phyloP scores from a whole-genome alignment of 192 early-diverging fungal genomes.

The Coemansia sp. region DNA sequence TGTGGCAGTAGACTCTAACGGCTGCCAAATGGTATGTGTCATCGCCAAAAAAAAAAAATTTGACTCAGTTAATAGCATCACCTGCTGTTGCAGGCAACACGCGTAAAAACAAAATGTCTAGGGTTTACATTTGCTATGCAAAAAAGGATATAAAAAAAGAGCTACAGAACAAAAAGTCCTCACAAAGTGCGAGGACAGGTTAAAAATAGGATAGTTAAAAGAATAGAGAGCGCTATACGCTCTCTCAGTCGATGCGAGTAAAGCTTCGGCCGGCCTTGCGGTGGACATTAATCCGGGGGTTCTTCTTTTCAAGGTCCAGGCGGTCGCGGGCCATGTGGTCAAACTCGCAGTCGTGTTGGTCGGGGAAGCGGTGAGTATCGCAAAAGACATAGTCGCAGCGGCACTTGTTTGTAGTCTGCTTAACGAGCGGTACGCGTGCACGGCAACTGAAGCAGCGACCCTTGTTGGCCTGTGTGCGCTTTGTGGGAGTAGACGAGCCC shows the following conservation, averaged over 20 bases:
- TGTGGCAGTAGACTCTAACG: not conserved
- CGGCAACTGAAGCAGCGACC: slow-evolving; percentile 71
- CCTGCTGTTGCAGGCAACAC: no score
- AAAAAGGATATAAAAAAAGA: slow-evolving; percentile 6
- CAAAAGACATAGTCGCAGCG: slow-evolving; percentile 78
- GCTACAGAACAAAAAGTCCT: slow-evolving; percentile 5
- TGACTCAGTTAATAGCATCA: no score
- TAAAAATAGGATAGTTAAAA: slow-evolving; percentile 6
- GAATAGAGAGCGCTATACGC: not conserved
- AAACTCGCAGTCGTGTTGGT: slow-evolving; percentile 80
- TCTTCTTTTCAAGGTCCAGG: slow-evolving; percentile 70
- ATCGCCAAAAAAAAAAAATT: no score
- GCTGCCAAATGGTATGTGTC: no score
- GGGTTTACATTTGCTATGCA: slow-evolving; percentile 14
- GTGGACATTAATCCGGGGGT: slow-evolving; percentile 73
- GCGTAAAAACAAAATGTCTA: not conserved
- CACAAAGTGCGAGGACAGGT: slow-evolving; percentile 13
- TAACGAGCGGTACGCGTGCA: slow-evolving; percentile 74
- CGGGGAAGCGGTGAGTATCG: slow-evolving; percentile 70
- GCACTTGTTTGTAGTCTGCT: slow-evolving; percentile 79
- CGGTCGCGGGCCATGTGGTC: slow-evolving; percentile 74
- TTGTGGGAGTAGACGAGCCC: slow-evolving; percentile 43
- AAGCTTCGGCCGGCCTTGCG: slow-evolving; percentile 79
- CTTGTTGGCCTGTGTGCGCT: slow-evolving; percentile 67
- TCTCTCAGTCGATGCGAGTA: slow-evolving; percentile 60